Evolutionary conservation across 1,284 basidiomycete genomes (phyloP).

Genomic region (Pulveroboletus sp.): DNA sequence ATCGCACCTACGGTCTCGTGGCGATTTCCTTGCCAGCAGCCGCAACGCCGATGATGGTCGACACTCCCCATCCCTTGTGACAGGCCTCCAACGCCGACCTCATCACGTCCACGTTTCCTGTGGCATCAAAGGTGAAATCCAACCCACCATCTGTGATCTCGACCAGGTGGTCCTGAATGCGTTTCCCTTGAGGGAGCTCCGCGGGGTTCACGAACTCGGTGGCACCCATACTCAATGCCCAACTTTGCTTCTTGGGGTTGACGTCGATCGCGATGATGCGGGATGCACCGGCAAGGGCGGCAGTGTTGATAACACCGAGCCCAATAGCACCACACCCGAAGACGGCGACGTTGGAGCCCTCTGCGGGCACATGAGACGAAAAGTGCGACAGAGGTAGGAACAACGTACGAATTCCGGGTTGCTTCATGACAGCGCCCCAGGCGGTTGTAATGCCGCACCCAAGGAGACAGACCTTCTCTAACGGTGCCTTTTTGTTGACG

Average conservation of each 20-base stretch:
- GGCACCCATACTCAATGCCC: constrained; percentile 95
- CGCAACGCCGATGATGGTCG: constrained; percentile 91
- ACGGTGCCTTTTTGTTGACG: constrained; percentile 80
- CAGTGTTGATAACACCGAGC: constrained; percentile 87
- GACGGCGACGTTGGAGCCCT: constrained; percentile 85
- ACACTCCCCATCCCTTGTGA: constrained; percentile 99
- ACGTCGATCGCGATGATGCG: constrained; percentile 93
- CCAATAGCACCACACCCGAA: constrained; percentile 97
- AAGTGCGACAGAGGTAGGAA: neutral
- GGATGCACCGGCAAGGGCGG: constrained; percentile 73
- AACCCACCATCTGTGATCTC: constrained; percentile 96
- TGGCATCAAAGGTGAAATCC: constrained; percentile 97
- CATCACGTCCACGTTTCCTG: constrained; percentile 96
- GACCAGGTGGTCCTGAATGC: constrained; percentile 86
- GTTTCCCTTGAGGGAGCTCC: constrained; percentile 71
- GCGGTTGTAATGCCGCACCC: constrained; percentile 99
- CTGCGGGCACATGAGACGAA: constrained; percentile 37
- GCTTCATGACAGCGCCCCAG: constrained; percentile 84
- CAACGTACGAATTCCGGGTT: constrained; percentile 69
- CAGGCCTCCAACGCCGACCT: constrained; percentile 93
- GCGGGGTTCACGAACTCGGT: constrained; percentile 92
- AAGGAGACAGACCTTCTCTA: constrained; percentile 92
- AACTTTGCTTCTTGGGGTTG: constrained; percentile 81
- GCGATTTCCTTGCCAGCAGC: constrained; percentile 97
- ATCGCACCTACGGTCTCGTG: constrained; percentile 80